A percentile compares a stretch with the other conserved stretches of the same genome.
These are phyloP conservation scores for Blepharisma japonicum DNA, from an alignment of 73 alveolate genomes.

Conservation along the genomic window DNA sequence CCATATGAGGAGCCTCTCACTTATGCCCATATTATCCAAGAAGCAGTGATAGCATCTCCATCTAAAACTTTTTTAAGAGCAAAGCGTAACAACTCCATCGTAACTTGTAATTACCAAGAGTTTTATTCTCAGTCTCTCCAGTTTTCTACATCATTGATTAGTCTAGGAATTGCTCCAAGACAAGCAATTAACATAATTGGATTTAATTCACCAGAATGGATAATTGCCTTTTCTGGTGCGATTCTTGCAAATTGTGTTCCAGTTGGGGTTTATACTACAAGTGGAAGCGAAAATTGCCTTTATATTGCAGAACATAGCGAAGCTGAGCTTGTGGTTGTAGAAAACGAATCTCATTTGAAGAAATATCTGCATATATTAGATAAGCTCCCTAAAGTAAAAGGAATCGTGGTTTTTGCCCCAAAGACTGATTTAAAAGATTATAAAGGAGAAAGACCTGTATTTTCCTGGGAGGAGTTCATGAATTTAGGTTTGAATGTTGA, in stretches of 20 bases:
- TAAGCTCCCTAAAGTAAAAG: conserved; percentile 40
- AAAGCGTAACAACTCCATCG: conserved; percentile 24
- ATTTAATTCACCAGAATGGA: conserved; percentile 59
- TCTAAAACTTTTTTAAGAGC: conserved; percentile 34
- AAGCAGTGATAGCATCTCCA: background rate
- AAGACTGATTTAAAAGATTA: background rate
- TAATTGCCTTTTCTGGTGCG: conserved; percentile 47
- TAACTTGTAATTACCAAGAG: too few species aligned
- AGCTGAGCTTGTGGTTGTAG: conserved; percentile 45
- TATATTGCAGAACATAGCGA: conserved; percentile 51
- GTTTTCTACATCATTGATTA: background rate
- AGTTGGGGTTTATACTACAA: conserved; percentile 49
- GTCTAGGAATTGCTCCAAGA: conserved; percentile 43
- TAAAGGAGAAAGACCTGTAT: background rate
- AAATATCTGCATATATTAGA: conserved; percentile 29
- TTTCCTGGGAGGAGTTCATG: conserved; percentile 39
- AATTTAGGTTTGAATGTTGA: conserved; percentile 24
- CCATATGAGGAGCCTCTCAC: conserved; percentile 36
- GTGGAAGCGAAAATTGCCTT: conserved; percentile 41
- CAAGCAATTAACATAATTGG: conserved; percentile 45
- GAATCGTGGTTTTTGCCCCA: background rate
- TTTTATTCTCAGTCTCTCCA: too few species aligned
- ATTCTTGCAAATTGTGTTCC: conserved; percentile 43
- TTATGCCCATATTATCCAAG: conserved; percentile 22
- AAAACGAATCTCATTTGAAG: conserved; percentile 31